Evolutionary conservation across 148 eudicot genomes (phyloP), one percentile per base, ranked within the genome.

Genomic region (Rhododendron simsii): DNA sequence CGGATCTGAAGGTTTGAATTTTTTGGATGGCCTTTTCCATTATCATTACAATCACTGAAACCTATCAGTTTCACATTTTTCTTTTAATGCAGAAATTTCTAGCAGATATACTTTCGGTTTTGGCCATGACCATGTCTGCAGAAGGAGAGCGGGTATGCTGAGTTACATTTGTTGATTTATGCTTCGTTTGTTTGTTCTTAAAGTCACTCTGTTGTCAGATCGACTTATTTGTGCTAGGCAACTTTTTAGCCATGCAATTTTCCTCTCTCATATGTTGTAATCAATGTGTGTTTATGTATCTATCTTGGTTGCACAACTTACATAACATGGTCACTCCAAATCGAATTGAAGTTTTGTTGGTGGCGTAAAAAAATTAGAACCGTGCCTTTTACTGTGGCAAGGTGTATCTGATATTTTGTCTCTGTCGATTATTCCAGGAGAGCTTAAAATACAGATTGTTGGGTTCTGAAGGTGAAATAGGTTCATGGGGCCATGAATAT

Each of bases 401-500:
- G 48, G 65, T 87, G 79, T 26, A 44, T 51, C 23, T 69, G 74
- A 79, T 81, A 37, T 41, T 79, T 11, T 39, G 21, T 67, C 84
- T 73, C 16, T 30, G 33, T 83, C 11, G 12, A 85, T 79, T 85
- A 55, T 77, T 84, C 57, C 93, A 97, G 99, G 99, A 94, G 87
- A 95, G 99, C 91, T 90, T 97, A 88, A 95, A 94, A 87, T 97
- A 94, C 89, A 93, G 96, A 86, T 85, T 97, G 73, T 85, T 95
- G 91, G 98, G 98, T 67, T 95, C 98, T 83, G 93, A 93, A 87
- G 98, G 98, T 86, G 99, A 97, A 87, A 97, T 97, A 84, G 98
- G 98, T 80, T 97, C 99, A 80, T 95, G 99, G 99, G 99, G 99
- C 80, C 99, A 95, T 90, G 99, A 95, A 86, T 96, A 96, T 90